phyloP scores from a whole-genome alignment of 2,329 filamentous ascomycete genomes.

The Endocalyx cinctus region DNA sequence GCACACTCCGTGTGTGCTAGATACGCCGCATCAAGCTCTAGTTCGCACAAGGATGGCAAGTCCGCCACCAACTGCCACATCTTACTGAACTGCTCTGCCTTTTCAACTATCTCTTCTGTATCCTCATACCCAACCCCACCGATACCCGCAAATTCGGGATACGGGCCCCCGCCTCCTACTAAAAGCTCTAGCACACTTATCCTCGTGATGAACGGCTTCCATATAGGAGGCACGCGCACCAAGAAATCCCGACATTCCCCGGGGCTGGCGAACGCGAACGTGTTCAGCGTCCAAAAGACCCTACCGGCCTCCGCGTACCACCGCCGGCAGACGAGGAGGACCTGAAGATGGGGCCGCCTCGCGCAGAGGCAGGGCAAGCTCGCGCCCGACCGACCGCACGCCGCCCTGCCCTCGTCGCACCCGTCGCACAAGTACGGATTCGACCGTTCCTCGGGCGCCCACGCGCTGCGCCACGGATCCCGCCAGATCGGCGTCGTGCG shows the following conservation, averaged over 20 bases:
- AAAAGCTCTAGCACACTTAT: slow-evolving; percentile 10
- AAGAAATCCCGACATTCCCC: slow-evolving; percentile 9
- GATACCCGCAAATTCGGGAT: too few relatives aligned
- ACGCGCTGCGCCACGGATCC: slow-evolving; percentile 10
- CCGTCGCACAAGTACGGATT: slow-evolving; percentile 9
- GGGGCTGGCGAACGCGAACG: slow-evolving; percentile 9
- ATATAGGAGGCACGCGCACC: slow-evolving; percentile 1
- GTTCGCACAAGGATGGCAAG: slow-evolving; percentile 5
- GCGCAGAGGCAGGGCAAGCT: slow-evolving; percentile 13
- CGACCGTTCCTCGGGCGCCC: slow-evolving; percentile 5
- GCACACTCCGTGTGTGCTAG: slow-evolving; percentile 3
- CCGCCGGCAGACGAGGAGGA: slow-evolving; percentile 9
- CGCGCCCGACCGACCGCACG: neutral
- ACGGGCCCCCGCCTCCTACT: neutral
- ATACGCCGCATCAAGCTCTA: slow-evolving; percentile 12
- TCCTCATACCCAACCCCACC: too few relatives aligned
- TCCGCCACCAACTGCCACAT: slow-evolving; percentile 3
- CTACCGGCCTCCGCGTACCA: slow-evolving; percentile 14
- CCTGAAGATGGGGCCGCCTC: slow-evolving; percentile 5
- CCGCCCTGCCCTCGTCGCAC: slow-evolving; percentile 11
- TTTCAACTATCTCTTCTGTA: too few relatives aligned
- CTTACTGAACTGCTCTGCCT: neutral
- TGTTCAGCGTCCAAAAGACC: slow-evolving; percentile 13
- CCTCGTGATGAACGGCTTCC: slow-evolving; percentile 8
- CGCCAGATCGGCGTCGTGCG: neutral